These are phyloP conservation scores for Fusarium phyllophilum DNA, from an alignment of 2,329 filamentous ascomycete genomes.

Conservation along the genomic window DNA sequence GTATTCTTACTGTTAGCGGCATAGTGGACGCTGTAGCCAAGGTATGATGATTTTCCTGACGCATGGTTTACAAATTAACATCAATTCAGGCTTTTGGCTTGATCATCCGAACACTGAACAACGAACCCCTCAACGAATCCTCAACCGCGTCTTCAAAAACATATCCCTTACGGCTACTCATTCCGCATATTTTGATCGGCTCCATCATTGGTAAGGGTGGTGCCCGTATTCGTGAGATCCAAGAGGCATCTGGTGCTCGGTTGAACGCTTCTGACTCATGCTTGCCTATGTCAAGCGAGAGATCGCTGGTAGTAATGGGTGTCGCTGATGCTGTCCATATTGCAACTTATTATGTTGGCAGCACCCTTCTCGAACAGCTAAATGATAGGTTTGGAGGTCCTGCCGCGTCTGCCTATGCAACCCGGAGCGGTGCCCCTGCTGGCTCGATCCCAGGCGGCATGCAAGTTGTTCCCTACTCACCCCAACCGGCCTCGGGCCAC, in stretches of 20 bases:
- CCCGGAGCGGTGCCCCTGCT: slow-evolving; percentile 90
- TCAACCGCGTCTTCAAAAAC: slow-evolving; percentile 96
- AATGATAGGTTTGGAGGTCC: slow-evolving; percentile 97
- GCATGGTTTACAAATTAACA: slow-evolving; percentile 41
- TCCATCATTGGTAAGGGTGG: slow-evolving; percentile 99
- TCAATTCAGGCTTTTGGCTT: slow-evolving; percentile 84
- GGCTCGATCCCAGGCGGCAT: slow-evolving; percentile 96
- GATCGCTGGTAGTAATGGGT: slow-evolving; percentile 96
- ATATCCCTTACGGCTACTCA: slow-evolving; percentile 92
- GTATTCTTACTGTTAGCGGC: slow-evolving; percentile 96
- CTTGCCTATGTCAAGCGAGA: slow-evolving; percentile 92
- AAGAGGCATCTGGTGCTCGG: slow-evolving; percentile 95
- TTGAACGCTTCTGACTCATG: slow-evolving; percentile 97
- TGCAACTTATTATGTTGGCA: slow-evolving; percentile 97
- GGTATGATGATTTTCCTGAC: slow-evolving; percentile 61
- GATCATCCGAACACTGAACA: slow-evolving; percentile 98
- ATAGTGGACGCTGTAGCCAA: slow-evolving; percentile 97
- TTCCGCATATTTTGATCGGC: slow-evolving; percentile 96
- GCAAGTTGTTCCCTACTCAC: slow-evolving; percentile 98
- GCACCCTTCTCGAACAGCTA: slow-evolving; percentile 96
- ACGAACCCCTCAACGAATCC: slow-evolving; percentile 87
- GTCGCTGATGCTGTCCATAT: slow-evolving; percentile 99
- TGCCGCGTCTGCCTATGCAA: slow-evolving; percentile 96
- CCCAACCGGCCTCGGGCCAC: slow-evolving; percentile 90
- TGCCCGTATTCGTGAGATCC: slow-evolving; percentile 95